Conservation (phyloP, 2,329 filamentous ascomycete species). For the Setomelanomma holmii region DNA sequence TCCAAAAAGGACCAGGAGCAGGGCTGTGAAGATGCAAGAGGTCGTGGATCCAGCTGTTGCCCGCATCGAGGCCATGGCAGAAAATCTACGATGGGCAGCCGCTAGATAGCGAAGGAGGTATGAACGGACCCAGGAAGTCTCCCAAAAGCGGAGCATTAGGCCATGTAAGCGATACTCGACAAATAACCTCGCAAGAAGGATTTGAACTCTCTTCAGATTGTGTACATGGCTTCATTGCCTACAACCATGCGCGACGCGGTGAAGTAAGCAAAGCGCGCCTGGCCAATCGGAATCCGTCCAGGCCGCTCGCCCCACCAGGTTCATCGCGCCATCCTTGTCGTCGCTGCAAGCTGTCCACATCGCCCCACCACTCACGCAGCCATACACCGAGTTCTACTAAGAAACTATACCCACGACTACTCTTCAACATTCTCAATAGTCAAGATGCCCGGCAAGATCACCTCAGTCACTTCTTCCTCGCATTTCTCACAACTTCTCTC, state of each 20-base stretch:
- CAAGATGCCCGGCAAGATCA: slow-evolving; percentile 43
- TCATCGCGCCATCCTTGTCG: slow-evolving; percentile 3
- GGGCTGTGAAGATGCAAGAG: slow-evolving; percentile 3
- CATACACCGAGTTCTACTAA: too few relatives aligned
- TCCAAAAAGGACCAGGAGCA: slow-evolving; percentile 22
- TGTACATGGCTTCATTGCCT: too few relatives aligned
- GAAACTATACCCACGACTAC: too few relatives aligned
- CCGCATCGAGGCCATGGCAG: slow-evolving; percentile 1
- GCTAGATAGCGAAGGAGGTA: background rate
- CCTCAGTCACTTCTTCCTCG: slow-evolving; percentile 38
- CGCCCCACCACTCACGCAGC: slow-evolving; percentile 7
- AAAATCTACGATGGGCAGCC: background rate
- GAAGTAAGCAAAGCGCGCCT: background rate
- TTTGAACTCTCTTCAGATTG: too few relatives aligned
- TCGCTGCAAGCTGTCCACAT: slow-evolving; percentile 12
- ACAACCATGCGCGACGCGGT: background rate
- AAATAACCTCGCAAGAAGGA: too few relatives aligned
- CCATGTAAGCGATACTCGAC: too few relatives aligned
- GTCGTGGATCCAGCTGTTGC: background rate
- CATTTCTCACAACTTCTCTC: slow-evolving; percentile 47
- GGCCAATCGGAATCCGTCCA: slow-evolving; percentile 2
- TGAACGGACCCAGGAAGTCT: too few relatives aligned
- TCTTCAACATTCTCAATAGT: background rate
- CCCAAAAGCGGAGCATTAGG: too few relatives aligned
- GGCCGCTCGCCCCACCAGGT: background rate